phyloP scores from a whole-genome alignment of 2,329 filamentous ascomycete species.

The Claviceps purpurea region DNA sequence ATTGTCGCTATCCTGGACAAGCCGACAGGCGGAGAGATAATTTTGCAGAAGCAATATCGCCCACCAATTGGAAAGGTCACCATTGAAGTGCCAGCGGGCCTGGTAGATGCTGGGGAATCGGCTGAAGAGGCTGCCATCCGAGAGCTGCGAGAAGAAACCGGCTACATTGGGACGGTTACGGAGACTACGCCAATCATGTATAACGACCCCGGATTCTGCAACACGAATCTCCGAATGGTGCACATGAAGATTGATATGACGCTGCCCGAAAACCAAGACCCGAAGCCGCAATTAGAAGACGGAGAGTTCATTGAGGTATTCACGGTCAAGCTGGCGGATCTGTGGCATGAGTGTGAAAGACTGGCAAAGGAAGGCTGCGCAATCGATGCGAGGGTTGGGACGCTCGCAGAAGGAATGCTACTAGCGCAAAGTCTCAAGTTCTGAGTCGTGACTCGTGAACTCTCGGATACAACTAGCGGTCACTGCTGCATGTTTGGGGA shows the following conservation, averaged over 20 bases:
- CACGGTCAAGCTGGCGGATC: conserved; percentile 45
- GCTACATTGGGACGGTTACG: conserved; percentile 42
- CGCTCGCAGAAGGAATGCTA: conserved; percentile 66
- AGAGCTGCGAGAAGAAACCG: conserved; percentile 54
- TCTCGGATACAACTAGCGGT: no score
- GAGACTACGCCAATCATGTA: conserved; percentile 54
- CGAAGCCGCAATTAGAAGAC: conserved; percentile 58
- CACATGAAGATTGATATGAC: conserved; percentile 61
- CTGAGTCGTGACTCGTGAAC: conserved; percentile 11
- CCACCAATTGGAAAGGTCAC: conserved; percentile 45
- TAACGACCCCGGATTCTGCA: conserved; percentile 53
- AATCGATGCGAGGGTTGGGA: conserved; percentile 67
- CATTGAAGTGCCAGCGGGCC: conserved; percentile 52
- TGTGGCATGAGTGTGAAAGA: conserved; percentile 54
- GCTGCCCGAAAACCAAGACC: conserved; percentile 54
- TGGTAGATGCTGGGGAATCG: conserved; percentile 49
- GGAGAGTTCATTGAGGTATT: conserved; percentile 77
- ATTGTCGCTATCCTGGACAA: conserved; percentile 56
- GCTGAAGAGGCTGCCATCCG: conserved; percentile 47
- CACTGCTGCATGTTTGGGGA: no score
- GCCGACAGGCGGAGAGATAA: conserved; percentile 36
- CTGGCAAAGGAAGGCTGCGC: conserved; percentile 60
- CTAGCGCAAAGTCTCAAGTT: conserved; percentile 46
- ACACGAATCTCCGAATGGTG: conserved; percentile 55
- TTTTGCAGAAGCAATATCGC: conserved; percentile 55